Percentiles rank a stretch among this genome's conserved stretches.
Evolutionary conservation across 169 alveolate genomes (phyloP).

Genomic region (Plasmodium berghei): DNA sequence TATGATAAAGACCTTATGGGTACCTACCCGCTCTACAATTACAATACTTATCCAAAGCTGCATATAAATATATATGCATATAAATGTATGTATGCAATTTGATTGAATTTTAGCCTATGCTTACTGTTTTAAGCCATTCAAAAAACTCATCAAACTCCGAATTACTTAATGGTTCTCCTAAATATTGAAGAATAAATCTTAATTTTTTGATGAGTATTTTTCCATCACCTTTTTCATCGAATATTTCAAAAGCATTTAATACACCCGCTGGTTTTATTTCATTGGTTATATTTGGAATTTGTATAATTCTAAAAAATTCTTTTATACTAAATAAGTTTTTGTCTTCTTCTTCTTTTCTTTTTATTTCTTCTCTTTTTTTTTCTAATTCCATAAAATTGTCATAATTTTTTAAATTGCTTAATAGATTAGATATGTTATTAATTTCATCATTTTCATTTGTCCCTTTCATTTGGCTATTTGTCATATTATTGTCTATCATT

Average conservation of each 20-base stretch:
- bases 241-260: conserved; percentile 66
- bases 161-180: conserved; percentile 71
- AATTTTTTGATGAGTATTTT: conserved; percentile 52
- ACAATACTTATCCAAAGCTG: no score
- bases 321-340: conserved; percentile 71
- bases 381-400: conserved; percentile 71
- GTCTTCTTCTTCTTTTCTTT: conserved; percentile 68
- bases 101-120: background rate
- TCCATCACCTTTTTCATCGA: conserved; percentile 75
- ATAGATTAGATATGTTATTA: conserved; percentile 30
- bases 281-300: conserved; percentile 60
- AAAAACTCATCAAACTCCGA: conserved; percentile 69
- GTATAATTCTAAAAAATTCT: conserved; percentile 68
- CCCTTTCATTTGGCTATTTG: background rate
- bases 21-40: background rate
- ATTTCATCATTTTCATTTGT: background rate
- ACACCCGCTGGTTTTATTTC: conserved; percentile 64
- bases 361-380: conserved; percentile 59
- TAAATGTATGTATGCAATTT: background rate
- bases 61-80: background rate
- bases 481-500: background rate
- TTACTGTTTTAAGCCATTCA: conserved; percentile 72
- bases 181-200: conserved; percentile 65
- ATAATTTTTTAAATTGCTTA: conserved; percentile 61
- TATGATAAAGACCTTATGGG: background rate